Evolutionary conservation across 176 grass and related monocot species (phyloP).

Genomic region (Lolium perenne): DNA sequence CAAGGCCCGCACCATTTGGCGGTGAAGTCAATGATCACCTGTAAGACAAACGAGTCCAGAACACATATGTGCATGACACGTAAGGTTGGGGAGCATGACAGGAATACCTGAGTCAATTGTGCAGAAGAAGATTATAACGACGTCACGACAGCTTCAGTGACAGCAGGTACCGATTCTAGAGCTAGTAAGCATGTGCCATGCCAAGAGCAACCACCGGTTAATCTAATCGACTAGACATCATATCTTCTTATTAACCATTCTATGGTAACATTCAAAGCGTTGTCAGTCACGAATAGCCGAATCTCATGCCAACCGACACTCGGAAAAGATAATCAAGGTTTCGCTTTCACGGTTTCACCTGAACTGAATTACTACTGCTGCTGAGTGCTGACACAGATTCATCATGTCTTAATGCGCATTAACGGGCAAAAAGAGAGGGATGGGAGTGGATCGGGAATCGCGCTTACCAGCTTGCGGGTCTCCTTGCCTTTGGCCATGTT

Average conservation of each 20-base stretch:
- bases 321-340: not conserved
- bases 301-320: not conserved
- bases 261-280: not conserved
- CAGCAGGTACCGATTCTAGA: not conserved
- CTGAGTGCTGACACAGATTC: not conserved
- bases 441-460: not conserved
- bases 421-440: not conserved
- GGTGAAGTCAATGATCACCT: conserved; percentile 88
- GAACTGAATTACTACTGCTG: not conserved
- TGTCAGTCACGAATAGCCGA: not conserved
- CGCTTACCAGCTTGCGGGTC: conserved; percentile 56
- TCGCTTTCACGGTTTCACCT: no score
- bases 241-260: not conserved
- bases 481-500: conserved; percentile 54
- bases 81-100: not conserved
- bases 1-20: conserved; percentile 82
- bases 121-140: not conserved
- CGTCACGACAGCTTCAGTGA: not conserved
- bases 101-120: not conserved
- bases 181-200: no score
- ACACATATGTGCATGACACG: not conserved
- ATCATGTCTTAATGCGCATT: no score
- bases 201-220: not conserved
- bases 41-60: not conserved
- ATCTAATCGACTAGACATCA: not conserved